phyloP scores from a whole-genome alignment of 352 stramenopile genomes.

The Thalassiosira livingstoniorum region DNA sequence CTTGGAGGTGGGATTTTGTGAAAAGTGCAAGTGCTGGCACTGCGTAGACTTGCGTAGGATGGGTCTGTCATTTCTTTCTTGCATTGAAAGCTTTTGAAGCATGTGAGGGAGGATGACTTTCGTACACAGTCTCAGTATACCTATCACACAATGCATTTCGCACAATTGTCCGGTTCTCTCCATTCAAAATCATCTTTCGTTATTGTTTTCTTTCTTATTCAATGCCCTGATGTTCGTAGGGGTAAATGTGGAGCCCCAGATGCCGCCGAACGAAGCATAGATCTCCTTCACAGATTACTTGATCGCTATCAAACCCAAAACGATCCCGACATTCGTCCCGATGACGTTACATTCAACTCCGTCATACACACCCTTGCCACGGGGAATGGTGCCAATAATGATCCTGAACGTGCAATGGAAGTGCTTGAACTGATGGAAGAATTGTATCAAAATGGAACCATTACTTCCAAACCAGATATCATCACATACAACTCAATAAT shows the following conservation, averaged over 20 bases:
- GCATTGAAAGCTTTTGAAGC: too few species aligned
- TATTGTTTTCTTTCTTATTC: too few species aligned
- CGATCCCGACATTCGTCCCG: constrained; percentile 50
- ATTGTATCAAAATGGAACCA: constrained; percentile 33
- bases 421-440: constrained; percentile 65
- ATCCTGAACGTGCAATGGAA: constrained; percentile 38
- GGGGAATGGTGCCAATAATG: constrained; percentile 20
- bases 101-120: too few species aligned
- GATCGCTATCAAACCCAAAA: constrained; percentile 37
- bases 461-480: constrained; percentile 58
- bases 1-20: too few species aligned
- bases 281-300: constrained; percentile 68
- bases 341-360: constrained; percentile 69
- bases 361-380: constrained; percentile 63
- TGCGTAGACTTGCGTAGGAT: not conserved
- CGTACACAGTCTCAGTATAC: too few species aligned
- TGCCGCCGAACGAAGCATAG: constrained; percentile 42
- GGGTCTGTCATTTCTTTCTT: not conserved
- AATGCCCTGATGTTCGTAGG: too few species aligned
- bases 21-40: not conserved
- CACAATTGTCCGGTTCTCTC: too few species aligned
- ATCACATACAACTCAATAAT: constrained; percentile 71
- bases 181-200: too few species aligned
- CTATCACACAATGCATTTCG: too few species aligned
- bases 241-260: constrained; percentile 42